Evolutionary conservation across 495 filamentous ascomycete genomes (phyloP).

Genomic region (Paragyromitra xinjiangensis): DNA sequence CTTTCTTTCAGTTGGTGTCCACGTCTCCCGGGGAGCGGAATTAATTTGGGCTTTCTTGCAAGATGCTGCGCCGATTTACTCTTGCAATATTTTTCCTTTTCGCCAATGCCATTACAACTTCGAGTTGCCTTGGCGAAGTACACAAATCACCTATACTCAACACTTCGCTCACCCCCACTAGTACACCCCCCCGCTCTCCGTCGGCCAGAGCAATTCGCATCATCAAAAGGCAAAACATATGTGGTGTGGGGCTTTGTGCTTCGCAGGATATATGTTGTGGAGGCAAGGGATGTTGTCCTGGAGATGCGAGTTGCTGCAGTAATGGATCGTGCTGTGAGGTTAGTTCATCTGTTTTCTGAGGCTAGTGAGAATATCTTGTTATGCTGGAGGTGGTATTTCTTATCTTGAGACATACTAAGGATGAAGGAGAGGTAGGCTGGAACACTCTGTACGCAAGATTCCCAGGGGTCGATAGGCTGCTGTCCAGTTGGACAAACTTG

Average conservation of each 20-base stretch:
- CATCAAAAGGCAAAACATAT: constrained; percentile 28
- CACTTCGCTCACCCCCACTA: constrained; percentile 6
- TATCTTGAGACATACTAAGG: not conserved
- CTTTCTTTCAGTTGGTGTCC: constrained; percentile 8
- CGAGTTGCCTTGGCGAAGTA: constrained; percentile 19
- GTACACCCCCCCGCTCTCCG: constrained; percentile 8
- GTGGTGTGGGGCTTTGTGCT: constrained; percentile 20
- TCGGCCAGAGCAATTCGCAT: constrained; percentile 23
- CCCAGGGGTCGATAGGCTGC: constrained; percentile 23
- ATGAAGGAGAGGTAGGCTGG: constrained; percentile 2
- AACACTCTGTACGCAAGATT: constrained; percentile 21
- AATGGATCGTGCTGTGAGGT: constrained; percentile 39
- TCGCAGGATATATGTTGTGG: constrained; percentile 16
- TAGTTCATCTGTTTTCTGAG: not conserved
- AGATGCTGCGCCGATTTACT: constrained; percentile 31
- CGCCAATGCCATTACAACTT: not conserved
- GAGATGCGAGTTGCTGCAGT: constrained; percentile 32
- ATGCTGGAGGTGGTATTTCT: not conserved
- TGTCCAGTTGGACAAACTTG: constrained; percentile 26
- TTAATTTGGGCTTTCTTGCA: constrained; percentile 15
- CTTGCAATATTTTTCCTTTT: constrained; percentile 13
- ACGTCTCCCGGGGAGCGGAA: not conserved
- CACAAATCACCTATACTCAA: constrained; percentile 2
- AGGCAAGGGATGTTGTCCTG: constrained; percentile 25
- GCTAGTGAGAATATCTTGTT: not conserved